phyloP scores from a whole-genome alignment of 2,329 filamentous ascomycete species.

The Colletotrichum camelliae region DNA sequence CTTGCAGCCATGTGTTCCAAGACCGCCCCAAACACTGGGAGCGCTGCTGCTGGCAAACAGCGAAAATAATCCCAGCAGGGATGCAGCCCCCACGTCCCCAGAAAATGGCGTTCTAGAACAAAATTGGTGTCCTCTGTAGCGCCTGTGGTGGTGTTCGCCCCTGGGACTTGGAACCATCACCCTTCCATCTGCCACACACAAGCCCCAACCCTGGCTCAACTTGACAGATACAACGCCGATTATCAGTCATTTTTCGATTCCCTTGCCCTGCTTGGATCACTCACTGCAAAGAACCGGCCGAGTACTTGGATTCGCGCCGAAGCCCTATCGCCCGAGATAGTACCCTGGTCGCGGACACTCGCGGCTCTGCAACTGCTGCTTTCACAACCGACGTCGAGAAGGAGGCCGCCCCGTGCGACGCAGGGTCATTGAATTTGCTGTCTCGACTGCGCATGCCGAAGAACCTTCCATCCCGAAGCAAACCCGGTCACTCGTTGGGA shows the following conservation, averaged over 20 bases:
- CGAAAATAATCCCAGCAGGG: conserved; percentile 19
- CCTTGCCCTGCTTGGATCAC: not conserved
- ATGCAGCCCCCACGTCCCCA: conserved; percentile 20
- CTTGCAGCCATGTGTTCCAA: not conserved
- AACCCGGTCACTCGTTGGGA: conserved; percentile 15
- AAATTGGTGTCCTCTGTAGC: conserved; percentile 5
- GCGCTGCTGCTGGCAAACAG: not conserved
- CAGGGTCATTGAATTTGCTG: not conserved
- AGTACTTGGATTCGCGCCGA: conserved; percentile 3
- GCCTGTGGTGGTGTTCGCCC: conserved; percentile 10
- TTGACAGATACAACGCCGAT: not conserved
- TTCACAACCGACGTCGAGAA: not conserved
- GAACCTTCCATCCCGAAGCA: conserved; percentile 7
- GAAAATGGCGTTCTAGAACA: conserved; percentile 23
- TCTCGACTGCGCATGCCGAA: not conserved
- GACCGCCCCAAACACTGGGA: not conserved
- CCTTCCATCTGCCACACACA: not conserved
- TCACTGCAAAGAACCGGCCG: conserved; percentile 3
- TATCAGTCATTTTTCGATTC: not conserved
- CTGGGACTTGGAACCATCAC: conserved; percentile 7
- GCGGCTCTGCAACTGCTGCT: not conserved
- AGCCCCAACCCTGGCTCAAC: not conserved
- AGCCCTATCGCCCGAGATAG: not conserved
- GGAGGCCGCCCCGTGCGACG: not conserved
- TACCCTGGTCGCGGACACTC: not conserved